These are phyloP conservation scores for Brassica balearica DNA, from an alignment of 441 rosid genomes.

Conservation along the genomic window DNA sequence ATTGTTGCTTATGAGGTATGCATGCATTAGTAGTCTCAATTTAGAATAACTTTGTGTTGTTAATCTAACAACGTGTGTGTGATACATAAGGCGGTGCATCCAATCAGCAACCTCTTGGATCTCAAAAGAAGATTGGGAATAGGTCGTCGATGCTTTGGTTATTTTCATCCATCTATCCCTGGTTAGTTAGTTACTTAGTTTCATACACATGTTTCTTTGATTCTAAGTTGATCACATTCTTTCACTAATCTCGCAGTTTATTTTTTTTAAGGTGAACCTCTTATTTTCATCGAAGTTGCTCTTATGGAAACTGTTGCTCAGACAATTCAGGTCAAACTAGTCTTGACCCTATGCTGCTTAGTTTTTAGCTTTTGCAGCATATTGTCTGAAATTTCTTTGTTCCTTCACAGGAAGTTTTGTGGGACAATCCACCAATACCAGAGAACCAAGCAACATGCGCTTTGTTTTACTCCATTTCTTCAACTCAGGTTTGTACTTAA, in stretches of 20 bases:
- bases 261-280: conserved; percentile 74
- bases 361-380: conserved; percentile 21
- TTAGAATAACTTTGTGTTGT: conserved; percentile 1
- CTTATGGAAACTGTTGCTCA: conserved; percentile 76
- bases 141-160: conserved; percentile 48
- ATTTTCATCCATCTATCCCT: conserved; percentile 10
- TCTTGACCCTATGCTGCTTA: neutral
- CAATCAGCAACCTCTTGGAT: conserved; percentile 91
- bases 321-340: conserved; percentile 73
- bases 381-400: conserved; percentile 24
- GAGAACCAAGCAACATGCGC: conserved; percentile 85
- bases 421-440: conserved; percentile 90
- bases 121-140: conserved; percentile 92
- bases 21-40: conserved; percentile 30
- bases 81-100: conserved; percentile 86
- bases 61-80: neutral
- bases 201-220: conserved; percentile 1
- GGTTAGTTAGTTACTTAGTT: neutral
- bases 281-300: conserved; percentile 97
- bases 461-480: conserved; percentile 94
- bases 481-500: conserved; percentile 70
- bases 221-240: conserved; percentile 4
- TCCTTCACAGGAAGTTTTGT: conserved; percentile 79
- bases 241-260: neutral
- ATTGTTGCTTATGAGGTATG: conserved; percentile 90